Base-by-base conservation (phyloP, 495 filamentous ascomycete species). In the Xylaria cubensis region DNA sequence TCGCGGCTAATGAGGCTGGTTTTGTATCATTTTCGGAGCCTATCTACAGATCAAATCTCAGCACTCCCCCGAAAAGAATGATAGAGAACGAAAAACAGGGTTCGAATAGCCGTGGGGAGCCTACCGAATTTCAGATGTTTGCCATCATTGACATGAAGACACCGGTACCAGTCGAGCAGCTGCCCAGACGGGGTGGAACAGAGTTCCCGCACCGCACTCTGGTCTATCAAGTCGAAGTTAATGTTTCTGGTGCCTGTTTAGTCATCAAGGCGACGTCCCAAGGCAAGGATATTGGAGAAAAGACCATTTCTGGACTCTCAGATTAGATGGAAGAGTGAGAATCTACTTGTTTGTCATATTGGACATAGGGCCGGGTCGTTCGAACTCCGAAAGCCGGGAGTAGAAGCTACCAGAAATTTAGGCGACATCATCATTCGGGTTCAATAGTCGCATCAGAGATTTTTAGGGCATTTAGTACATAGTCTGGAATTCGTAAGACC, bases 91-190 rank as follows among this genome's bases (percentile, higher is more conserved):
- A 56, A n/a, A 21, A 56, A 6, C 5, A 46, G 0, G 7, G 24
- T n/a, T 34, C 13, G 3, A 53, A 53, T 53, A 21, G 32, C 10
- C 3, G 15, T 13, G 26, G 0, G 0, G 24, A 44, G 2, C 17
- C 66, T 21, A 1, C 66, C 2, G 53, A 46, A 17, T 69, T 69
- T 21, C 50, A 24, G 10, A 3, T 46, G 36, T 26, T 42, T 46
- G 51, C 15, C 21, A 39, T 24, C 12, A 59, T 69, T 21, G 36
- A 69, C 3, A 69, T 69, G 66, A 42, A 44, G 8, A 59, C 66
- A 13, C 66, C 66, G 3, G 66, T 69, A 5, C 66, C 66, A 12
- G 66, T 69, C 0, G 66, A 69, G 66, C n/a, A 58, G 26, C 66
- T 69, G 1, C 66, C 53, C 1, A 56, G 32, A n/a, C 51, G 51